Evolutionary conservation across 2,329 filamentous ascomycete genomes (phyloP).

Genomic region (Colletotrichum paranaense): DNA sequence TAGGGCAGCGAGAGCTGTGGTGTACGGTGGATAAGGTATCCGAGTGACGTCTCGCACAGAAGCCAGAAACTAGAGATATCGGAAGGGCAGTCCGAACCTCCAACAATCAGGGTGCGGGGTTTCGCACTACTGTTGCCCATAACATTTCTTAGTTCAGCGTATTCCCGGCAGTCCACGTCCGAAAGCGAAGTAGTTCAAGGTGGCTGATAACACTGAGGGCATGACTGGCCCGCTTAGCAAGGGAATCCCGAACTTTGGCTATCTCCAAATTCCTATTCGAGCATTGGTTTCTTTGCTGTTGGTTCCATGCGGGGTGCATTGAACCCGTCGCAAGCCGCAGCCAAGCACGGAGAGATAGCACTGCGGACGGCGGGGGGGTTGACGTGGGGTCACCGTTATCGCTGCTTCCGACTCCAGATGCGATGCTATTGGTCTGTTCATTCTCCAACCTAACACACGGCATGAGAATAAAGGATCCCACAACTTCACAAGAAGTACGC

Average conservation of each 20-base stretch:
- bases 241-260: neutral
- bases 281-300: neutral
- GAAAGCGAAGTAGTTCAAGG: neutral
- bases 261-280: conserved; percentile 22
- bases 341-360: neutral
- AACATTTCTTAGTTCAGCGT: neutral
- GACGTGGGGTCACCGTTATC: neutral
- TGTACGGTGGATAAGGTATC: neutral
- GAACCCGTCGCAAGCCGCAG: neutral
- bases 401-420: neutral
- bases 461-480: no score
- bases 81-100: neutral
- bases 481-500: no score
- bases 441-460: no score
- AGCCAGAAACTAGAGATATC: neutral
- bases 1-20: neutral
- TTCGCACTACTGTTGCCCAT: neutral
- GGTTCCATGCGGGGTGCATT: conserved; percentile 25
- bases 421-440: neutral
- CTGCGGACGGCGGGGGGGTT: no score
- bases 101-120: conserved; percentile 18
- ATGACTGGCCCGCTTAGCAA: conserved; percentile 30
- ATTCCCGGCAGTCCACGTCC: neutral
- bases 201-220: conserved; percentile 22
- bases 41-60: neutral